Evolutionary conservation across 306 rosid genomes (phyloP), one percentile per base, ranked within the genome.

Genomic region (Pyrus communis): DNA sequence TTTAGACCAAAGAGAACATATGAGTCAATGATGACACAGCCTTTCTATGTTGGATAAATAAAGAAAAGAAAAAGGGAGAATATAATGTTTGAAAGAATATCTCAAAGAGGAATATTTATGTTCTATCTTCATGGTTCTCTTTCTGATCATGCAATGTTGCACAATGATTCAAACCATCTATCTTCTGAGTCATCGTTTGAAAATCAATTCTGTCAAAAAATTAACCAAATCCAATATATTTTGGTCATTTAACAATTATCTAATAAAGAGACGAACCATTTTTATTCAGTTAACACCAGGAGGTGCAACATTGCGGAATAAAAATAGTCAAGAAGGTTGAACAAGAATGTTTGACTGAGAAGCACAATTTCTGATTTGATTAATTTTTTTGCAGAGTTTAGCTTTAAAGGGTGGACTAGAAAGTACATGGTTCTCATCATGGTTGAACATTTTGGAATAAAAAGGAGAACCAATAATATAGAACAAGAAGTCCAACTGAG

Each of bases 1-100:
- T 21, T 33, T 35, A 72, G 76, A 23, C 76, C 51, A 55, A 61
- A 73, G 17, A 64, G n/a, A 33, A 4, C 65, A 55, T 54, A 8
- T 21, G 75, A 9, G 22, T 10, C 28, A 31, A 27, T 58, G 22
- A 58, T 57, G 76, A 22, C 69, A 23, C 11, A 5, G 13, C 42
- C 43, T 51, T 25, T 74, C 30, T 42, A 42, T 25, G 65, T 42
- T 42, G 19, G 19, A 28, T 19, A 72, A 18, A 71, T 22, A 52
- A 49, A 73, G 76, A 68, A 51, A 22, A 42, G 51, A 67, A 57
- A 28, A 40, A 64, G 40, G 28, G 67, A 13, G 77, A 69, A 77
- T 66, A 57, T 74, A 49, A 49, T 15, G 55, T 15, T 49, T 4
- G 55, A 51, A 51, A 15, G 21, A 15, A 51, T 17, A 51, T 51